Evolutionary conservation across 208 protist species (phyloP).

Genomic region (Trypanosoma platydactyli): DNA sequence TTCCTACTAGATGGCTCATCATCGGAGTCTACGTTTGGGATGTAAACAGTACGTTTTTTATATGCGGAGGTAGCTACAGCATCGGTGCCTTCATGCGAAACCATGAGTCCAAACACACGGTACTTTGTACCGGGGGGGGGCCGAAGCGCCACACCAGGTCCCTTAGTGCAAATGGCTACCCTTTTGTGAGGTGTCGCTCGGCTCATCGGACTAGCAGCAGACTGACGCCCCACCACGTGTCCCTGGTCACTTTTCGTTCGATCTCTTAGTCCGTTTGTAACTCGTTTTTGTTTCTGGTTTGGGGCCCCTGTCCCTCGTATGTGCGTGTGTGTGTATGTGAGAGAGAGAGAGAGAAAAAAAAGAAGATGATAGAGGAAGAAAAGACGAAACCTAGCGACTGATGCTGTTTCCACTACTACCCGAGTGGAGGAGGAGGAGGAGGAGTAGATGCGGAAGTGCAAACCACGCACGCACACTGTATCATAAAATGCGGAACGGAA

Average conservation of each 20-base stretch:
- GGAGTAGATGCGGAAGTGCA: too few relatives aligned
- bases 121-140: slow-evolving; percentile 44
- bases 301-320: too few relatives aligned
- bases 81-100: slow-evolving; percentile 24
- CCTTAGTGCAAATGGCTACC: slow-evolving; percentile 13
- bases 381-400: too few relatives aligned
- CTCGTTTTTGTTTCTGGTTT: too few relatives aligned
- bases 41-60: slow-evolving; percentile 10
- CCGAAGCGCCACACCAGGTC: slow-evolving; percentile 49
- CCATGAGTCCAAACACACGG: slow-evolving; percentile 44
- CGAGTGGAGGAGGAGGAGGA: too few relatives aligned
- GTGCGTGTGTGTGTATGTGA: too few relatives aligned
- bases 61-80: neutral
- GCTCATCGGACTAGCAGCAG: neutral
- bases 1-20: neutral
- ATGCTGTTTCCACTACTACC: too few relatives aligned
- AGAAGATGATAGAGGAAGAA: slow-evolving; percentile 24
- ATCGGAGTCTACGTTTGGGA: neutral
- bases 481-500: too few relatives aligned
- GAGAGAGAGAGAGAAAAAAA: slow-evolving; percentile 22
- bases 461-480: too few relatives aligned
- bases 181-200: neutral
- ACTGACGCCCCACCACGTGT: too few relatives aligned
- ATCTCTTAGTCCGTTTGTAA: neutral
- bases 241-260: neutral